Conservation (phyloP, 2,329 filamentous ascomycete species). For the Aspergillus eucalypticola region DNA sequence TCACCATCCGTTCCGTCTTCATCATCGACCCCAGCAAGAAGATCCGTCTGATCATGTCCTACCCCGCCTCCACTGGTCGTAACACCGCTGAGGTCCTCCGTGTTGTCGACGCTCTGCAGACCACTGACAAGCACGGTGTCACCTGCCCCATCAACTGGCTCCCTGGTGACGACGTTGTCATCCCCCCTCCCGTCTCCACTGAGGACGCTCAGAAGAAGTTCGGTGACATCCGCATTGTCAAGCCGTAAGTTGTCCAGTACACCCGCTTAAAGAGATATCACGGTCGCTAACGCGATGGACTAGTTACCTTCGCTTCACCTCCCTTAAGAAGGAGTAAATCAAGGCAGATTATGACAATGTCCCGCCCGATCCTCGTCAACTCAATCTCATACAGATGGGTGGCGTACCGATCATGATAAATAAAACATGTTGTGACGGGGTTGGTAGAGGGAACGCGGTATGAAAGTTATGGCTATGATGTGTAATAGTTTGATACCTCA, state of each 20-base stretch:
- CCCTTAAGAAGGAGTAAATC: slow-evolving; percentile 36
- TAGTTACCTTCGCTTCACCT: slow-evolving; percentile 42
- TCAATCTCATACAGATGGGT: background rate
- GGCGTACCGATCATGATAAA: background rate
- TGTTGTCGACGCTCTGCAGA: slow-evolving; percentile 77
- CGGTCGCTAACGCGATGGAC: slow-evolving; percentile 6
- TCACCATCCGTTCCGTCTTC: slow-evolving; percentile 94
- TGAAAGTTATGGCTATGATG: slow-evolving; percentile 3
- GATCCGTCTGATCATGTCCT: slow-evolving; percentile 88
- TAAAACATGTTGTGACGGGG: background rate
- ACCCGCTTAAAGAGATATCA: background rate
- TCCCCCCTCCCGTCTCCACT: slow-evolving; percentile 78
- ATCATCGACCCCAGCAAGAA: slow-evolving; percentile 94
- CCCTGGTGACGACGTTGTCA: slow-evolving; percentile 87
- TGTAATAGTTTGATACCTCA: slow-evolving; percentile 2
- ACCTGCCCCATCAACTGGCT: slow-evolving; percentile 92
- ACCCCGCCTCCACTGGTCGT: slow-evolving; percentile 86
- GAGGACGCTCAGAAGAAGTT: slow-evolving; percentile 87
- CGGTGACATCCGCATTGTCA: slow-evolving; percentile 66
- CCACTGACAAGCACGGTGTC: slow-evolving; percentile 84
- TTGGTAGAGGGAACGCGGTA: background rate
- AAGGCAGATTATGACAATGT: background rate
- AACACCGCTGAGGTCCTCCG: slow-evolving; percentile 79
- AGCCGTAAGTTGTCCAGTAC: slow-evolving; percentile 48
- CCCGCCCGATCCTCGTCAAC: background rate